Conservation (phyloP, 2,329 filamentous ascomycete species). For the Mycosphaerella sp. region DNA sequence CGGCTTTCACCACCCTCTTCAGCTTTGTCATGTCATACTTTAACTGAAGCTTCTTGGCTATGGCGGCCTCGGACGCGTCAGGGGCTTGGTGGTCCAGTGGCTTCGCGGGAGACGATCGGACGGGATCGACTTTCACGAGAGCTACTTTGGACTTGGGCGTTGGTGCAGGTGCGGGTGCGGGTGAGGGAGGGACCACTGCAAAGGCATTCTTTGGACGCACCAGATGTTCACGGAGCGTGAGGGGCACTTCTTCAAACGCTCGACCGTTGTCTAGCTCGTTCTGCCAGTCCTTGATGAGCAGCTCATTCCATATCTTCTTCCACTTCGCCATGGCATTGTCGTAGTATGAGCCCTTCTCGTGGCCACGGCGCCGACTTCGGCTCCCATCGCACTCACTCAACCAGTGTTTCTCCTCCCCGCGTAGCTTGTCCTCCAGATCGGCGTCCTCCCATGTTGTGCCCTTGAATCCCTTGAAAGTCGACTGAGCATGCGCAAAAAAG, state of each 20-base stretch:
- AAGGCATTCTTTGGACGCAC: not conserved
- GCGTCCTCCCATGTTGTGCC: conserved; percentile 13
- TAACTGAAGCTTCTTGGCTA: not conserved
- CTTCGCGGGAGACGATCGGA: no score
- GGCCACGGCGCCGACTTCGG: conserved; percentile 13
- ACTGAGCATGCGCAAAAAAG: conserved; percentile 15
- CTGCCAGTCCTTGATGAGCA: conserved; percentile 21
- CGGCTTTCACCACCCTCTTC: conserved; percentile 35
- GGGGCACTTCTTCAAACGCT: conserved; percentile 12
- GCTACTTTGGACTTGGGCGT: not conserved
- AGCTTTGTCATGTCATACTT: conserved; percentile 19
- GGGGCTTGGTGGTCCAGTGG: not conserved
- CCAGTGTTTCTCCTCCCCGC: conserved; percentile 18
- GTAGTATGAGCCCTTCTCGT: conserved; percentile 20
- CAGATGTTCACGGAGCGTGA: conserved; percentile 2
- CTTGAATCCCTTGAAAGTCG: conserved; percentile 10
- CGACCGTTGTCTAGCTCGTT: conserved; percentile 12
- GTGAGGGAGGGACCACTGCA: not conserved
- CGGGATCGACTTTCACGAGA: not conserved
- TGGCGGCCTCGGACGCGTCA: not conserved
- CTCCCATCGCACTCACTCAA: conserved; percentile 12
- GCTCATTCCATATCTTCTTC: conserved; percentile 15
- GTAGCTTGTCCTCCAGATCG: conserved; percentile 14
- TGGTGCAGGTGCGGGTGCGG: not conserved
- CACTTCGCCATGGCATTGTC: conserved; percentile 19